These are phyloP conservation scores for Yamadazyma triangularis DNA, from an alignment of 1,139 yeast genomes.

Conservation along the genomic window DNA sequence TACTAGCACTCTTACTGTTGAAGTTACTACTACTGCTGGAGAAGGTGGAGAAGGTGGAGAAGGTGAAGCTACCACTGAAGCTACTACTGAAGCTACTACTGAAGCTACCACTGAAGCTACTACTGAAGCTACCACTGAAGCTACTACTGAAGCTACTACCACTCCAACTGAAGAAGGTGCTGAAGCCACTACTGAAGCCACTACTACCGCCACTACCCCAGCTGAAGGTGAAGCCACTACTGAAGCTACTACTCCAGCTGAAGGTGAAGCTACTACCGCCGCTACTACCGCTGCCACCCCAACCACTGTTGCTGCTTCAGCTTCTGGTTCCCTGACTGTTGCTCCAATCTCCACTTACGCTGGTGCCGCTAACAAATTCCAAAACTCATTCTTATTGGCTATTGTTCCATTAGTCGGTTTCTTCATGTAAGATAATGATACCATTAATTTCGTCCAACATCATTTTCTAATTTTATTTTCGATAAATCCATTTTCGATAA, in stretches of 20 bases:
- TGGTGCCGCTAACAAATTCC: constrained; percentile 22
- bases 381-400: constrained; percentile 14
- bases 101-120: no score
- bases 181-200: constrained; percentile 15
- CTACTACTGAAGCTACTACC: constrained; percentile 10
- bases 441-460: constrained; percentile 3
- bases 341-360: constrained; percentile 13
- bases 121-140: constrained; percentile 19
- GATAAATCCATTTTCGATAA: constrained; percentile 1
- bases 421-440: constrained; percentile 8
- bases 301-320: constrained; percentile 19
- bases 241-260: constrained; percentile 6
- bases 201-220: constrained; percentile 4
- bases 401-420: constrained; percentile 11
- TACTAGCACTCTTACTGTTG: constrained; percentile 2
- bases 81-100: constrained; percentile 5
- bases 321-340: no score
- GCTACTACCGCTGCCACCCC: constrained; percentile 14
- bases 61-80: constrained; percentile 7
- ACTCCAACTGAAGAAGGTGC: constrained; percentile 18
- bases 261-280: constrained; percentile 16
- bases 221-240: constrained; percentile 11
- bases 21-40: constrained; percentile 17
- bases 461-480: constrained; percentile 2
- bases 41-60: no score